A percentile compares a stretch with the other conserved stretches of the same genome.
These are phyloP conservation scores for Fusarium sp. DNA, from an alignment of 2,329 filamentous ascomycete genomes.

Conservation along the genomic window DNA sequence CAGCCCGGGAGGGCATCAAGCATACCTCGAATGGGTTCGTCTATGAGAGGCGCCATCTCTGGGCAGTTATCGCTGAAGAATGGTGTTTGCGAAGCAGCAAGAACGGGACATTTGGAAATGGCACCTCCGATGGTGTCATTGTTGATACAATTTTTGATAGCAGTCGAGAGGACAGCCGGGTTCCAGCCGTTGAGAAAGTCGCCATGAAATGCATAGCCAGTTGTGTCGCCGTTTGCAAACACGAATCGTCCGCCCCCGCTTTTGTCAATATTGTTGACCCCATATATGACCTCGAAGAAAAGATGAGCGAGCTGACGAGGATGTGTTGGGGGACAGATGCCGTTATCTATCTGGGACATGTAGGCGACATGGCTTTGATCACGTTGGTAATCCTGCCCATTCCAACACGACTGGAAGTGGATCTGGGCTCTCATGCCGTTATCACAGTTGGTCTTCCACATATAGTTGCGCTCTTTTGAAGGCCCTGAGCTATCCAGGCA, in stretches of 20 bases:
- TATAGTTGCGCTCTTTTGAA: slow-evolving; percentile 32
- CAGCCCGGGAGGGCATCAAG: slow-evolving; percentile 34
- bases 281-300: slow-evolving; percentile 40
- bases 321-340: slow-evolving; percentile 35
- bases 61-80: slow-evolving; percentile 36
- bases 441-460: slow-evolving; percentile 35
- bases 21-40: slow-evolving; percentile 34
- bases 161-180: slow-evolving; percentile 18
- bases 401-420: slow-evolving; percentile 42
- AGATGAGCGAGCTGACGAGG: slow-evolving; percentile 37
- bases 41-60: slow-evolving; percentile 29
- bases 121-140: slow-evolving; percentile 28
- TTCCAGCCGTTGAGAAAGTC: slow-evolving; percentile 41
- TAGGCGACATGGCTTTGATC: slow-evolving; percentile 41
- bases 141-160: slow-evolving; percentile 38
- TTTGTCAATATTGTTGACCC: slow-evolving; percentile 38
- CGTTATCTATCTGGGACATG: slow-evolving; percentile 41
- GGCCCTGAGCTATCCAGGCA: slow-evolving; percentile 39
- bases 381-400: slow-evolving; percentile 34
- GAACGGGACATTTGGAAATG: slow-evolving; percentile 24
- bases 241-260: slow-evolving; percentile 39
- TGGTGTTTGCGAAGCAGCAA: slow-evolving; percentile 36
- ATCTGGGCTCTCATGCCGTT: slow-evolving; percentile 42
- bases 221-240: slow-evolving; percentile 40
- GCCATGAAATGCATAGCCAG: slow-evolving; percentile 39